Evolutionary conservation across 202 grass and related monocot genomes (phyloP), one percentile per base, ranked within the genome.

Genomic region (Digitaria exilis): DNA sequence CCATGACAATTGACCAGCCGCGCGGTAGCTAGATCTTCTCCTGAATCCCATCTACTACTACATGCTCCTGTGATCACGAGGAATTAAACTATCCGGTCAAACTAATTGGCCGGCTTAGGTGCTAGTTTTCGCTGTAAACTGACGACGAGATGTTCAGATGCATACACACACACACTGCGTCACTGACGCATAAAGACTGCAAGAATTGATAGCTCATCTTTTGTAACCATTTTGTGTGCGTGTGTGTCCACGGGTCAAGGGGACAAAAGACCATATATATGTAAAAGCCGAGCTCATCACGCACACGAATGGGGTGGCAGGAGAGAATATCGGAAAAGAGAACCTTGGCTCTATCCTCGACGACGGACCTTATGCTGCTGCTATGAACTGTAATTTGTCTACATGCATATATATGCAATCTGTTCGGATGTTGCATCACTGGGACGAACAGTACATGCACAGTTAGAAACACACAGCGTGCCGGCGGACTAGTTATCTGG

Each of bases 281-380:
- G 75, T 24, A 57, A 18, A 84, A 84, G 39, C 60, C 1, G 67
- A 21, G 18, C 26, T 30, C 24, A 74, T 84, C 59, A 34, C 51
- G 12, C 52, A 43, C 87, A 84, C 51, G 69, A 80, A 80, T 35
- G 81, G 81, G 51, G 42, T 73, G 77, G 65, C 56, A 69, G n/a
- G 87, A 93, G 88, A 86, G 91, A 93, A 93, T 90, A 88, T 88
- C 64, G 85, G 81, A 87, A 90, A 82, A 54, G 79, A 68, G 57
- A 84, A 94, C 7, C 79, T 92, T 90, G 87, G 74, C 85, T 54
- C 66, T 22, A 75, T 90, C 65, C 76, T 68, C 56, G n/a, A 28
- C 63, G 63, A 69, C 37, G 37, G 37, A 56, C 34, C 64, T 29
- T 32, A 63, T 31, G n/a, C 73, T 54, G 49, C 77, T 31, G 21